These are phyloP conservation scores for Excoecaria cochinchinensis DNA, from an alignment of 345 rosid genomes.

Conservation along the genomic window DNA sequence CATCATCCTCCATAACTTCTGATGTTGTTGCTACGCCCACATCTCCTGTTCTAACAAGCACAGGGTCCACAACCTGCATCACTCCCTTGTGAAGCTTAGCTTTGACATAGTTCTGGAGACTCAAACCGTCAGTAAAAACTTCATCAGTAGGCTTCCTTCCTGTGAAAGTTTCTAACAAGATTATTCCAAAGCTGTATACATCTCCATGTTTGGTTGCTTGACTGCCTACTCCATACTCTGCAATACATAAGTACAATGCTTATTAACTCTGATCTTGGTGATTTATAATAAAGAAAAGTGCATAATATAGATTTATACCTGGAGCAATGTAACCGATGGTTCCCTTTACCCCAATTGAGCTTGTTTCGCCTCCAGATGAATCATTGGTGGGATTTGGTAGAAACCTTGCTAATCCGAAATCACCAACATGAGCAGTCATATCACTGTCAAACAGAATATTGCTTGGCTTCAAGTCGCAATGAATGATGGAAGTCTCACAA, in stretches of 20 bases:
- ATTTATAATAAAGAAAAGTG: too few species aligned
- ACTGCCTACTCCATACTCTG: background rate
- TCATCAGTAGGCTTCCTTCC: background rate
- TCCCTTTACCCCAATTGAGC: background rate
- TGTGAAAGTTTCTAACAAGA: conserved; percentile 3
- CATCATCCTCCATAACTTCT: background rate
- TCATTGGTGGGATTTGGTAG: background rate
- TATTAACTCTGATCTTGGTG: background rate
- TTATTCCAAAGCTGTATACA: conserved; percentile 6
- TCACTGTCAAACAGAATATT: too few species aligned
- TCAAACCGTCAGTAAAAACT: background rate
- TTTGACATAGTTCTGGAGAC: conserved; percentile 2
- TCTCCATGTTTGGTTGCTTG: background rate
- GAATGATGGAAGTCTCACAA: too few species aligned
- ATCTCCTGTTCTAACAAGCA: background rate
- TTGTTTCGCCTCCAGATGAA: background rate
- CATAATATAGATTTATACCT: background rate
- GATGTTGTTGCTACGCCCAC: background rate
- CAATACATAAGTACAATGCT: background rate
- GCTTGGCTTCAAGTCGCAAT: too few species aligned
- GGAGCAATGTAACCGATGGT: conserved; percentile 17
- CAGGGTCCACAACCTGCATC: background rate
- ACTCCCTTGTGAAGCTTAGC: background rate
- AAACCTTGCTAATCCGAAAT: too few species aligned
- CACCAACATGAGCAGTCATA: too few species aligned